phyloP scores from a whole-genome alignment of 495 filamentous ascomycete species.

The Penicillium bialowiezense region DNA sequence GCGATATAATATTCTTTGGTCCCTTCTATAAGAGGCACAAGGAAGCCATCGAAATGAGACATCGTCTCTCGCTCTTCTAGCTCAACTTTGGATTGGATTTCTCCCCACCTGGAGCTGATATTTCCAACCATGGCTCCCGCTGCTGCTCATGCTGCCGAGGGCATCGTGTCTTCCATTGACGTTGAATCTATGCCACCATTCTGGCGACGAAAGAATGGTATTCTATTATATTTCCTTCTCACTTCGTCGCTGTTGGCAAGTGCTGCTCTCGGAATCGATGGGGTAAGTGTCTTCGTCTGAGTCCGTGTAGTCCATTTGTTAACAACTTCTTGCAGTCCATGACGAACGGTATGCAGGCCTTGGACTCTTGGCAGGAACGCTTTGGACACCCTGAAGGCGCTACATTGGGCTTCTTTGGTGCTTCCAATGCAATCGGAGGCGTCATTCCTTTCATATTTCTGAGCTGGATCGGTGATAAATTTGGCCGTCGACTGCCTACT shows the following conservation, averaged over 20 bases:
- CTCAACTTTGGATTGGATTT: no score
- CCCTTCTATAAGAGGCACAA: conserved; percentile 14
- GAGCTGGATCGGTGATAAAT: conserved; percentile 55
- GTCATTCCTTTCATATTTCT: conserved; percentile 60
- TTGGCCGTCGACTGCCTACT: conserved; percentile 58
- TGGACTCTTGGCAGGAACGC: conserved; percentile 28
- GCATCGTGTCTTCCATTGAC: conserved; percentile 26
- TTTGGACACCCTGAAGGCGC: conserved; percentile 48
- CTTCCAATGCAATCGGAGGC: conserved; percentile 64
- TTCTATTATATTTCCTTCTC: conserved; percentile 29
- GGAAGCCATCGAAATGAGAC: not conserved
- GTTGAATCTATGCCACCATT: conserved; percentile 23
- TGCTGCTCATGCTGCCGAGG: conserved; percentile 21
- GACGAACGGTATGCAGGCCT: conserved; percentile 34
- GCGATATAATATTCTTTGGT: not conserved
- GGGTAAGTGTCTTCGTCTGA: conserved; percentile 10
- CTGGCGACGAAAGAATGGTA: conserved; percentile 30
- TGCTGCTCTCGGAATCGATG: conserved; percentile 27
- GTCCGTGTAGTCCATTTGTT: not conserved
- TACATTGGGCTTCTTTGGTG: conserved; percentile 57
- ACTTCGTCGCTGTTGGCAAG: conserved; percentile 29
- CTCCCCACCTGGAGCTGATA: not conserved
- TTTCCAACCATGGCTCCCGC: conserved; percentile 16
- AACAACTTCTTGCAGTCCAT: conserved; percentile 16
- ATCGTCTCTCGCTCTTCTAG: not conserved